Percentiles rank a stretch among this genome's conserved stretches.
phyloP scores from a whole-genome alignment of 306 rosid species.

The Fragaria vesca region DNA sequence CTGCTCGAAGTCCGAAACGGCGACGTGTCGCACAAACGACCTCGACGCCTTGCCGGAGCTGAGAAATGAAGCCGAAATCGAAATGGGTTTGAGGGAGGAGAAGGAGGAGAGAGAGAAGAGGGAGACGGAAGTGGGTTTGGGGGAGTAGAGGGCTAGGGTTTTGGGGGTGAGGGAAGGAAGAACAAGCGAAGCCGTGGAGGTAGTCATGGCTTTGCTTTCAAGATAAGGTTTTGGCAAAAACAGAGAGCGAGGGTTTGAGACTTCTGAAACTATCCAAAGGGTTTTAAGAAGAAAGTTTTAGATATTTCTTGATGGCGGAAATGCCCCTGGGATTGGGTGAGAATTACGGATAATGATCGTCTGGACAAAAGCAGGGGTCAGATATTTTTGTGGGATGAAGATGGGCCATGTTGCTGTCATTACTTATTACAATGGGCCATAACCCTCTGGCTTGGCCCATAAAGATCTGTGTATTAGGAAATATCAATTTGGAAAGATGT shows the following conservation, averaged over 20 bases:
- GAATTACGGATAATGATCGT: slow-evolving; percentile 4
- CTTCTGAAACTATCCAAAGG: not conserved
- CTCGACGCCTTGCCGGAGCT: slow-evolving; percentile 39
- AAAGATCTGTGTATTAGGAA: not conserved
- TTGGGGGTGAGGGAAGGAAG: slow-evolving; percentile 51
- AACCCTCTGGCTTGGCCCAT: not conserved
- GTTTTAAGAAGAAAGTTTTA: slow-evolving; percentile 7
- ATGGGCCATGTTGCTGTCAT: not conserved
- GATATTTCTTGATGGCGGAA: not conserved
- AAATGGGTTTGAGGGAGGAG: slow-evolving; percentile 37
- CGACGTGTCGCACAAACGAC: slow-evolving; percentile 44
- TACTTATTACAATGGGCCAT: not conserved
- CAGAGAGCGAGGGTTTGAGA: slow-evolving; percentile 22
- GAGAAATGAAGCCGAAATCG: slow-evolving; percentile 51
- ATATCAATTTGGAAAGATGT: not conserved
- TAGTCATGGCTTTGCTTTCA: slow-evolving; percentile 47
- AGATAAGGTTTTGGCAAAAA: slow-evolving; percentile 42
- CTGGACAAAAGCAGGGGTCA: not conserved
- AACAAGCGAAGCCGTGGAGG: slow-evolving; percentile 63
- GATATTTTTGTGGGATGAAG: slow-evolving; percentile 2
- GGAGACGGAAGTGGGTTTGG: slow-evolving; percentile 29
- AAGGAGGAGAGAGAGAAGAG: slow-evolving; percentile 36
- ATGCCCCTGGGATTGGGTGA: not conserved
- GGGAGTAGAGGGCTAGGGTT: slow-evolving; percentile 28
- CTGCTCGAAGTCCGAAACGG: slow-evolving; percentile 68